Evolutionary conservation across 441 rosid species (phyloP), one percentile per base, ranked within the genome.

Genomic region (Breynia disticha): DNA sequence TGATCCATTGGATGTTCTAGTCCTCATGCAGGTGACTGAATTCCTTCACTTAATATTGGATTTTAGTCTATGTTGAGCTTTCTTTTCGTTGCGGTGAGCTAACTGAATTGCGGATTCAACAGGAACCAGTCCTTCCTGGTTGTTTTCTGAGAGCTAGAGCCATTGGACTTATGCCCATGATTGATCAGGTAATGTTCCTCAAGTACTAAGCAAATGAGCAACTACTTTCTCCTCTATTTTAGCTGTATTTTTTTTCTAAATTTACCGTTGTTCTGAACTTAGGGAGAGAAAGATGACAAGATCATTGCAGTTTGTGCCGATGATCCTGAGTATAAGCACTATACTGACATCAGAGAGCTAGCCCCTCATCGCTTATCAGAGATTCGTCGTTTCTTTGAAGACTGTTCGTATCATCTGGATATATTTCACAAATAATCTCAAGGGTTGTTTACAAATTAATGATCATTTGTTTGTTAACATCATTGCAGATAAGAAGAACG

Each of bases 221-320:
- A 20, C 17, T 17, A 24, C 17, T 50, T 7, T 2, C 22, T 66
- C 43, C 44, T 44, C 41, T 19, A 19, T n/a, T n/a, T n/a, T n/a
- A 37, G 44, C 19, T 41, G 11, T 15, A 58, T 21, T 21, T 43
- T 56, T 41, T 49, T 9, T 7, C 32, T 24, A 43, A 12, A 8
- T 12, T 5, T 47, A 65, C 41, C 48, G 28, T 17, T 60, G 16
- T 17, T 46, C 7, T 50, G 16, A 60, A 50, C 46, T 46, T 64
- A 87, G 96, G 96, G 98, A 56, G 98, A 90, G 82, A 90, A 80
- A 65, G 98, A 90, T 65, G 98, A 90, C 64, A 90, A 90, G 76
- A 87, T 90, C 68, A 90, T 90, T 21, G 98, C 98, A 24, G 98
- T 90, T 1, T 90, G 98, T 63, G 95, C 87, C 21, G 98, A 90